Evolutionary conservation across 805 yeast genomes (phyloP).

Genomic region (Hanseniaspora occidentalis): DNA sequence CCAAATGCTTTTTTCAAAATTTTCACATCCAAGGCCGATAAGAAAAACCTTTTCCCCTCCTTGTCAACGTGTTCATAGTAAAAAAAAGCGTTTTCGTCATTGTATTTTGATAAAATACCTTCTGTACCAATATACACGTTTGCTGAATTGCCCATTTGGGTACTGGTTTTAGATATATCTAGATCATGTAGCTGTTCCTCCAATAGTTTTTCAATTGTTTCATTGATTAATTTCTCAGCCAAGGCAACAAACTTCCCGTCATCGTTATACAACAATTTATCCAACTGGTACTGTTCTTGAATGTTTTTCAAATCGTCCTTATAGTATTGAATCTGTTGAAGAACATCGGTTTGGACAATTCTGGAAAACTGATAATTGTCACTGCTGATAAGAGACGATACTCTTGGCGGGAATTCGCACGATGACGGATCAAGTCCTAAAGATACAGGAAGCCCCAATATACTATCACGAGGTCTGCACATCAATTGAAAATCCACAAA

Average conservation of each 20-base stretch:
- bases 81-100: conserved; percentile 40
- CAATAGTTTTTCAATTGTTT: conserved; percentile 30
- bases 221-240: conserved; percentile 46
- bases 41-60: conserved; percentile 49
- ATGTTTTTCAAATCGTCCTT: conserved; percentile 49
- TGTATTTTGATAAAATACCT: conserved; percentile 11
- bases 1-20: conserved; percentile 54
- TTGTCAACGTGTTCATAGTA: conserved; percentile 72
- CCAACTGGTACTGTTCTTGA: conserved; percentile 38
- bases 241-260: conserved; percentile 39
- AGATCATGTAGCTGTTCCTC: conserved; percentile 16
- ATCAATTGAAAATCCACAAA: conserved; percentile 50
- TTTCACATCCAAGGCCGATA: conserved; percentile 71
- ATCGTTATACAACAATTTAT: conserved; percentile 47
- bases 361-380: conserved; percentile 35
- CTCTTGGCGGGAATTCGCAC: conserved; percentile 46
- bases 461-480: conserved; percentile 35
- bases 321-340: conserved; percentile 41
- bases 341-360: conserved; percentile 51
- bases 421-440: conserved; percentile 26
- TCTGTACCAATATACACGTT: conserved; percentile 10
- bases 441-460: conserved; percentile 39
- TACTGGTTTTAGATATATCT: conserved; percentile 8
- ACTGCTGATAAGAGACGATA: conserved; percentile 22
- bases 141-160: conserved; percentile 7